These are phyloP conservation scores for Clitocybe nebularis DNA, from an alignment of 1,284 basidiomycete genomes.

Conservation along the genomic window DNA sequence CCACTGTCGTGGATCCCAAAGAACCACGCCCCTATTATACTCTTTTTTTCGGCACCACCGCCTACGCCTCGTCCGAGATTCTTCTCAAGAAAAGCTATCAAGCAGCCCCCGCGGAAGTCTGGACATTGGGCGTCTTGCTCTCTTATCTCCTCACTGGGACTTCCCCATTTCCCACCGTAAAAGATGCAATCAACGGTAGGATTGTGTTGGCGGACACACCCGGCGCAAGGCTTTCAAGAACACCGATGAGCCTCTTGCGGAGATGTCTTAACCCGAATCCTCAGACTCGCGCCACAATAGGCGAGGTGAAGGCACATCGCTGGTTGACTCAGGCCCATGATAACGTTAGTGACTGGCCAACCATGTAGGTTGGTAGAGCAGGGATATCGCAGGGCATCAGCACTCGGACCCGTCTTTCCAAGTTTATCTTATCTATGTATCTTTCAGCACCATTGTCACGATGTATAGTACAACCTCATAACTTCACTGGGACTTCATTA, in stretches of 20 bases:
- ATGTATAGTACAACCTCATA: no score
- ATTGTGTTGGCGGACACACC: conserved; percentile 40
- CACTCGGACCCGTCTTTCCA: no score
- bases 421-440: no score
- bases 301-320: conserved; percentile 69
- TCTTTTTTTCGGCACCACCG: conserved; percentile 78
- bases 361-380: no score
- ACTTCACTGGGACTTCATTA: no score
- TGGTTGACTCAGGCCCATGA: conserved; percentile 48
- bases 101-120: conserved; percentile 82
- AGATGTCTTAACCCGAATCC: conserved; percentile 76
- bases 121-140: conserved; percentile 89
- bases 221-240: conserved; percentile 34
- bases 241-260: conserved; percentile 60
- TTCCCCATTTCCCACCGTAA: conserved; percentile 77
- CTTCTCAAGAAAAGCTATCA: conserved; percentile 70
- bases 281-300: conserved; percentile 60
- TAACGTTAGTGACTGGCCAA: no score
- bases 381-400: no score
- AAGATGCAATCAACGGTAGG: conserved; percentile 59
- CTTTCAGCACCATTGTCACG: no score
- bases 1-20: conserved; percentile 69
- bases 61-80: conserved; percentile 81
- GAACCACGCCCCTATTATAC: conserved; percentile 67
- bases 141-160: conserved; percentile 84